Conservation (phyloP, 2,329 filamentous ascomycete genomes). For the Rhynchosporium graminicola region DNA sequence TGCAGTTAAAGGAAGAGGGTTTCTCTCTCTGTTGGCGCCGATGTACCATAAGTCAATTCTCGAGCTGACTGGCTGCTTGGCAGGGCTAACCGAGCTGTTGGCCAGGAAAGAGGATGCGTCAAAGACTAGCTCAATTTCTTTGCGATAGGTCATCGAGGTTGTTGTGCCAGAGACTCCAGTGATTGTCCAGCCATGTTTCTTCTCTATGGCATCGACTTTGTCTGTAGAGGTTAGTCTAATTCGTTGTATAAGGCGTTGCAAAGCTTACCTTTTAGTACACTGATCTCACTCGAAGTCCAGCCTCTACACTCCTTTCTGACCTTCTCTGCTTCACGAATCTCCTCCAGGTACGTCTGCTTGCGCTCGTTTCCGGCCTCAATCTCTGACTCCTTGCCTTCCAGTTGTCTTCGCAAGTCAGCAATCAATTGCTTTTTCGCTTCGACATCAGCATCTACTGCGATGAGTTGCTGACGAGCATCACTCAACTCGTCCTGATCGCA, state of each 20-base stretch:
- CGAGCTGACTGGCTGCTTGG: constrained; percentile 44
- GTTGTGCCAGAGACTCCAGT: constrained; percentile 61
- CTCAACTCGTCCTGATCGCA: constrained; percentile 81
- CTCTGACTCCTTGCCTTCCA: constrained; percentile 65
- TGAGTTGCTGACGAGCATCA: constrained; percentile 68
- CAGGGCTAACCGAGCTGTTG: constrained; percentile 22
- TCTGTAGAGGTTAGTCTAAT: constrained; percentile 51
- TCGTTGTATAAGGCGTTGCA: background rate
- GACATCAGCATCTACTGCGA: constrained; percentile 65
- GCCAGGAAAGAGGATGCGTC: constrained; percentile 62
- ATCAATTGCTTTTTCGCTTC: constrained; percentile 69
- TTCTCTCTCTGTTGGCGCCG: constrained; percentile 56
- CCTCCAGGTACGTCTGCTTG: constrained; percentile 68
- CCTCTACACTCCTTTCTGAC: constrained; percentile 86
- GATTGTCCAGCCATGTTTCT: constrained; percentile 70
- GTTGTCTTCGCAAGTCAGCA: constrained; percentile 63
- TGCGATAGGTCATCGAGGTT: constrained; percentile 73
- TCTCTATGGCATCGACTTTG: constrained; percentile 66
- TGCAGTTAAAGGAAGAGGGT: constrained; percentile 56
- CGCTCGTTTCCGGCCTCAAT: constrained; percentile 64
- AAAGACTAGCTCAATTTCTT: constrained; percentile 73
- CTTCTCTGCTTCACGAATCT: constrained; percentile 81
- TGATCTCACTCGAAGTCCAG: constrained; percentile 83
- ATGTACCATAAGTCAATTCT: constrained; percentile 72
- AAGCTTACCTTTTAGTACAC: constrained; percentile 68